Conservation (phyloP, 805 yeast species). For the Myxozyma monticola region DNA sequence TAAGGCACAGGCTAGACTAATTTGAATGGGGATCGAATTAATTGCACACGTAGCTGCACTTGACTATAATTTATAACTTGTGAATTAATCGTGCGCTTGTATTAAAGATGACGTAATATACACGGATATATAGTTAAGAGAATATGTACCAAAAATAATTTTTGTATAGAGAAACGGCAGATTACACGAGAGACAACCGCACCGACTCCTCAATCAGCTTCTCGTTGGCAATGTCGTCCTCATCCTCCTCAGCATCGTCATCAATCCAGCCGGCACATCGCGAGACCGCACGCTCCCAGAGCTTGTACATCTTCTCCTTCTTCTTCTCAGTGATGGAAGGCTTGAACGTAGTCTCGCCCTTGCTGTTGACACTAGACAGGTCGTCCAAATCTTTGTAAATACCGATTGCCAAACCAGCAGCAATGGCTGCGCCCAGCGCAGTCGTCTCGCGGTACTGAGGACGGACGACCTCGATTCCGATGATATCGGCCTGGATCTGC, state of each 20-base stretch:
- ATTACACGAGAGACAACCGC: background rate
- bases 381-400: slow-evolving; percentile 78
- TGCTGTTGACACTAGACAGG: slow-evolving; percentile 43
- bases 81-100: too few relatives aligned
- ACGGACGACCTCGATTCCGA: slow-evolving; percentile 82
- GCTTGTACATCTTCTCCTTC: slow-evolving; percentile 62
- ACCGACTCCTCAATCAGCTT: slow-evolving; percentile 12
- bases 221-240: slow-evolving; percentile 14
- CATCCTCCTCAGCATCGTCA: slow-evolving; percentile 27
- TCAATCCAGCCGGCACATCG: slow-evolving; percentile 79
- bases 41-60: too few relatives aligned
- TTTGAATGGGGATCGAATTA: too few relatives aligned
- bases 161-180: background rate
- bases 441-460: slow-evolving; percentile 87
- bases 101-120: too few relatives aligned
- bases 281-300: slow-evolving; percentile 85
- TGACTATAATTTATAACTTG: too few relatives aligned
- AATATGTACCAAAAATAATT: too few relatives aligned
- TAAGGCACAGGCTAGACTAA: too few relatives aligned
- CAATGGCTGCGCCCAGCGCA: slow-evolving; percentile 94
- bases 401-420: slow-evolving; percentile 77
- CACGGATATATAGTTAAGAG: too few relatives aligned
- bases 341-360: slow-evolving; percentile 35
- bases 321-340: slow-evolving; percentile 43
- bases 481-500: slow-evolving; percentile 90